Evolutionary conservation across 2,329 filamentous ascomycete species (phyloP), one percentile per base, ranked within the genome.

Genomic region (Talaromyces sp.): DNA sequence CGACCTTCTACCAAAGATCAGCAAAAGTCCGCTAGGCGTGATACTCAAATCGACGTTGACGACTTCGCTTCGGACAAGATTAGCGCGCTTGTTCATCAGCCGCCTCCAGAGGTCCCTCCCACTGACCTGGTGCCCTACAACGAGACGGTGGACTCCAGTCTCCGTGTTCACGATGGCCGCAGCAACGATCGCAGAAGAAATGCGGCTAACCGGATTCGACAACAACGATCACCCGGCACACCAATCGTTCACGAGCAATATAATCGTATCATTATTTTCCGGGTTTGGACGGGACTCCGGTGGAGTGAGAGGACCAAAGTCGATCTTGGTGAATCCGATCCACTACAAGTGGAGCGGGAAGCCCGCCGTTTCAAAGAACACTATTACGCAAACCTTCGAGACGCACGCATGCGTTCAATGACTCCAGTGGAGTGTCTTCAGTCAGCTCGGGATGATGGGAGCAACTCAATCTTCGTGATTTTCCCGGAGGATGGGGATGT

Each of bases 301-400:
- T 53, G 51, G 27, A 53, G 26, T 27, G 27, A 53, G 27, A 17
- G 51, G 27, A 53, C 21, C 14, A 53, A 29, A 53, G 51, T 53
- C 27, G 27, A 29, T 53, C 14, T 29, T n/a, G 5, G 19, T 53
- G 26, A 8, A 14, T 53, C 27, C 31, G 27, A 62, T 58, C 49
- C 60, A 13, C 57, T 27, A 52, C 58, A 21, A 65, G 64, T 29
- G 53, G 64, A 14, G 63, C 62, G 31, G 56, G 58, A 52, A 59
- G 51, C 58, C 53, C 26, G 4, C 13, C 65, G 46, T 31, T 53
- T 53, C 31, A 60, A 56, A 38, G 64, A 60, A 11, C 64, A 60
- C 59, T 66, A 67, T 56, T 54, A 66, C 49, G 59, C 57, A 55
- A 63, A 66, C 29, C 57, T 66, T 32, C 62, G 60, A 27, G 41